A percentile compares a stretch with the other conserved stretches of the same genome.
Conservation (phyloP, 2,329 filamentous ascomycete genomes). For the Aspergillus fructus region DNA sequence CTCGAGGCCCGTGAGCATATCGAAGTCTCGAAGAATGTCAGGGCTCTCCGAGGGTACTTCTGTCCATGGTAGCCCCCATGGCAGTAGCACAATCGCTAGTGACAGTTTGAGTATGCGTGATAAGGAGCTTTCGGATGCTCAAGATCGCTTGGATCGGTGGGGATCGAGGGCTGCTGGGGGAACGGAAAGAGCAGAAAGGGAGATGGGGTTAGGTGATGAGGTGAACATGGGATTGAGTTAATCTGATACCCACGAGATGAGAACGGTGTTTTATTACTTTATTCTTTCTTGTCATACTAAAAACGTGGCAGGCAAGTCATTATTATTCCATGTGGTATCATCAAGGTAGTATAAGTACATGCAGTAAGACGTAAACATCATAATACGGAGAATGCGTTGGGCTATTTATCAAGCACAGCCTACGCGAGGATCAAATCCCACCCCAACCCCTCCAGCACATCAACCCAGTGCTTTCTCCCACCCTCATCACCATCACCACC, state of each 20-base stretch:
- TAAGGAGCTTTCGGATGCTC: conserved; percentile 37
- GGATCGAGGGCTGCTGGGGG: conserved; percentile 54
- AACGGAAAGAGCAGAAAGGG: conserved; percentile 52
- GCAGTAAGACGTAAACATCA: neutral
- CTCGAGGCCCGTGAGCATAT: conserved; percentile 33
- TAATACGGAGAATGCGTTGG: neutral
- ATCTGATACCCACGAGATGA: conserved; percentile 15
- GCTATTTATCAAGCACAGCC: neutral
- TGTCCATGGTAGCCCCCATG: conserved; percentile 20
- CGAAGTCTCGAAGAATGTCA: conserved; percentile 28
- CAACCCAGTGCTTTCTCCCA: conserved; percentile 30
- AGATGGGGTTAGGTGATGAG: conserved; percentile 81
- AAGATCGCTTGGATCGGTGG: conserved; percentile 53
- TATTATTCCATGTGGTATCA: neutral
- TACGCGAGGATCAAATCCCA: conserved; percentile 37
- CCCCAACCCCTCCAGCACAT: conserved; percentile 30
- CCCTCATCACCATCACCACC: neutral
- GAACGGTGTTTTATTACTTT: neutral
- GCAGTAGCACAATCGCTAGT: conserved; percentile 26
- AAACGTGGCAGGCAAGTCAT: neutral
- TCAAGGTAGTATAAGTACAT: neutral
- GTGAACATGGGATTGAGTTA: conserved; percentile 79
- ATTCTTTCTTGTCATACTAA: neutral
- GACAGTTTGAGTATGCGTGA: conserved; percentile 37
- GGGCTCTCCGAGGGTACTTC: conserved; percentile 21